A percentile compares a stretch with the other conserved stretches of the same genome.
Conservation (phyloP, 169 alveolate genomes). For the Perkinsus olseni region DNA sequence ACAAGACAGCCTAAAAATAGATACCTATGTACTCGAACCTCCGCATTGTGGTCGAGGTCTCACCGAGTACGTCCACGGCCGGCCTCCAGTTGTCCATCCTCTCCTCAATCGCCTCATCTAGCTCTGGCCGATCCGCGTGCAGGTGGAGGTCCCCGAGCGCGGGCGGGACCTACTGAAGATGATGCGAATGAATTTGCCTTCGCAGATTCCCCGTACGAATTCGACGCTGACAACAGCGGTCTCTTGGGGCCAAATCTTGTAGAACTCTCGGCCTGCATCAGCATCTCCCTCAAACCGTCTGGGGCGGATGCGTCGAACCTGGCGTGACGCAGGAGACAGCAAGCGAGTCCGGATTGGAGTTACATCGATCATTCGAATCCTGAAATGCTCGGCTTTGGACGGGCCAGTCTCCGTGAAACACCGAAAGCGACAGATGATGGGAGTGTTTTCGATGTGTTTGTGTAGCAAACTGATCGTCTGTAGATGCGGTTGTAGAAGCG, state of each 20-base stretch:
- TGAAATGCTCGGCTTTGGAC: background rate
- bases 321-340: background rate
- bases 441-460: background rate
- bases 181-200: no score
- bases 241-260: background rate
- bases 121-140: no score
- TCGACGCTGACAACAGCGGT: background rate
- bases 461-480: background rate
- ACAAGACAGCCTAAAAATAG: background rate
- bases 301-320: background rate
- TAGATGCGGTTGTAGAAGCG: background rate
- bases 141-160: no score
- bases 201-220: no score
- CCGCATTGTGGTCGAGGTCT: background rate
- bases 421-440: background rate
- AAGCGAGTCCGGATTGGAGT: background rate
- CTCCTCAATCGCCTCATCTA: background rate
- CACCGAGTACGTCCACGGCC: background rate
- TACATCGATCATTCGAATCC: no score
- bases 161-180: background rate
- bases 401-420: background rate
- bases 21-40: background rate
- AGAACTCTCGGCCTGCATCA: background rate
- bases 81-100: background rate
- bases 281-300: background rate